These are phyloP conservation scores for Kodamaea kaohsiungensis DNA, from an alignment of 805 yeast species.

Conservation along the genomic window DNA sequence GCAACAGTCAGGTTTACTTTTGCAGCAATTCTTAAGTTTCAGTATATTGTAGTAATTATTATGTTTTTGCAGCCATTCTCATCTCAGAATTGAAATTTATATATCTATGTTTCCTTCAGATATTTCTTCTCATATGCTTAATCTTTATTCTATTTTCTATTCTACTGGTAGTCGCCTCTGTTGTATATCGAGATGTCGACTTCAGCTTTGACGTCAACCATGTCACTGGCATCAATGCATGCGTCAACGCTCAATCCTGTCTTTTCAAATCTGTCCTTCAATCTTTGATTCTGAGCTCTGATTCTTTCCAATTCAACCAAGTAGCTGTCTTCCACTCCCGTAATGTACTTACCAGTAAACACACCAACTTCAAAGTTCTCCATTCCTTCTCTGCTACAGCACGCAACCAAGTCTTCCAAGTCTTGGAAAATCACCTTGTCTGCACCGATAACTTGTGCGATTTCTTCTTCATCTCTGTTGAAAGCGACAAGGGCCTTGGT, in stretches of 20 bases:
- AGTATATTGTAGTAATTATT: too few species aligned
- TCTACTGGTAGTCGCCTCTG: conserved; percentile 49
- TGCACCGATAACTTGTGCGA: conserved; percentile 80
- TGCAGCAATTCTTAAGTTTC: too few species aligned
- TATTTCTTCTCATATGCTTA: neutral
- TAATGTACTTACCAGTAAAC: conserved; percentile 89
- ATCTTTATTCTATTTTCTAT: neutral
- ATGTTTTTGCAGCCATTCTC: too few species aligned
- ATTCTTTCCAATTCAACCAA: conserved; percentile 78
- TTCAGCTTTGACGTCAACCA: conserved; percentile 78
- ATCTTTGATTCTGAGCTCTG: conserved; percentile 72
- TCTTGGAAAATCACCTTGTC: conserved; percentile 89
- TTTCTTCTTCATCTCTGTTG: conserved; percentile 69
- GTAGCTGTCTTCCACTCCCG: conserved; percentile 89
- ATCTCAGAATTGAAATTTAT: neutral
- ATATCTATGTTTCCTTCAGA: neutral
- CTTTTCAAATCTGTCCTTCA: conserved; percentile 35
- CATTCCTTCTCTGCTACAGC: conserved; percentile 60
- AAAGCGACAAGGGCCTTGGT: conserved; percentile 91
- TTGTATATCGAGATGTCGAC: conserved; percentile 58
- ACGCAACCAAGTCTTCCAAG: conserved; percentile 76
- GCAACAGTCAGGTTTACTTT: too few species aligned
- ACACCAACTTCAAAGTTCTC: conserved; percentile 91
- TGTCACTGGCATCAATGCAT: conserved; percentile 42
- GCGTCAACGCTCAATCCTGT: conserved; percentile 44